Conservation (phyloP, 495 filamentous ascomycete species). For the Penicillium nucicola region DNA sequence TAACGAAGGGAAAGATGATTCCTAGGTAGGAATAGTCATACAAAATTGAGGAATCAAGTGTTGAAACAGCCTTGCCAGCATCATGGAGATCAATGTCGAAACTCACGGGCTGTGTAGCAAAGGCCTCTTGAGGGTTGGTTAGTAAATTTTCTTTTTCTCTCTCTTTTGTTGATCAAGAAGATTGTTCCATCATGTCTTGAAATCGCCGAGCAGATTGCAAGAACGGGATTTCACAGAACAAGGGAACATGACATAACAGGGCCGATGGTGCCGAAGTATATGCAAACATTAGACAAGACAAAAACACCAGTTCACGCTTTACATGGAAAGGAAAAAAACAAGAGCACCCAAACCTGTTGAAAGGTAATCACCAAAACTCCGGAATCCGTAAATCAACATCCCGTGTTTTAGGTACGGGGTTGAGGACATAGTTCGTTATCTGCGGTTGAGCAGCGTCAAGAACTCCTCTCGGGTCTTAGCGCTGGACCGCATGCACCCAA, state of each 20-base stretch:
- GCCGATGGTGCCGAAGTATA: slow-evolving; percentile 5
- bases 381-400: slow-evolving; percentile 14
- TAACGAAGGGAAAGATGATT: slow-evolving; percentile 1
- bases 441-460: slow-evolving; percentile 71
- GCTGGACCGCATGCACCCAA: slow-evolving; percentile 88
- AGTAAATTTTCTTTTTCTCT: slow-evolving; percentile 6
- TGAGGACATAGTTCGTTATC: slow-evolving; percentile 19
- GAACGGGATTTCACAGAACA: neutral
- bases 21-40: slow-evolving; percentile 13
- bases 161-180: neutral
- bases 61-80: slow-evolving; percentile 30
- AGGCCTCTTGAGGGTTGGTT: slow-evolving; percentile 12
- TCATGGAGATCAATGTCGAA: slow-evolving; percentile 12
- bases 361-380: slow-evolving; percentile 42
- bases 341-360: slow-evolving; percentile 31
- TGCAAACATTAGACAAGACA: slow-evolving; percentile 12
- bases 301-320: slow-evolving; percentile 7
- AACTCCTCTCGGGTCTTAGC: slow-evolving; percentile 96
- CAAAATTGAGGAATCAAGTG: slow-evolving; percentile 23
- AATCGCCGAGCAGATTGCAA: neutral
- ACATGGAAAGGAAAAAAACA: slow-evolving; percentile 4
- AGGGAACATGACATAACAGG: neutral
- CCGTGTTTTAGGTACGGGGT: neutral
- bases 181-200: neutral
- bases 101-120: neutral